A percentile compares a stretch with the other conserved stretches of the same genome.
These are phyloP conservation scores for Mycena latifolia DNA, from an alignment of 768 basidiomycete species.

Conservation along the genomic window DNA sequence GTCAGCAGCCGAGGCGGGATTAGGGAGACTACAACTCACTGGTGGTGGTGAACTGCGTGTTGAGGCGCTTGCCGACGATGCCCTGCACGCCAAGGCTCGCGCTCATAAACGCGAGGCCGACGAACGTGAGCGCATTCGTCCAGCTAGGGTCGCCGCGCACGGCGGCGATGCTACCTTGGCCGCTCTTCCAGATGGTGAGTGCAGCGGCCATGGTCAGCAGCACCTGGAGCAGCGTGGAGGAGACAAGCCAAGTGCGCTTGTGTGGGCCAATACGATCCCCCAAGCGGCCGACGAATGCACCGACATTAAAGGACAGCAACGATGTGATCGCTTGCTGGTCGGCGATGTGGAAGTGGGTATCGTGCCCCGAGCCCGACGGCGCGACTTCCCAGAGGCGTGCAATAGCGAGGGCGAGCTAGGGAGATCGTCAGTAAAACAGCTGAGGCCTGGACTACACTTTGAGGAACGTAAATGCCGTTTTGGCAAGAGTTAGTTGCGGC, in stretches of 20 bases:
- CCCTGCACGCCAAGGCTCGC: slow-evolving; percentile 89
- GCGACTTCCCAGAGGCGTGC: slow-evolving; percentile 79
- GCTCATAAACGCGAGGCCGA: slow-evolving; percentile 83
- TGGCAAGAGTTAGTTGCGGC: background rate
- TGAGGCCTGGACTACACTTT: background rate
- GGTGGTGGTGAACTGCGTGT: slow-evolving; percentile 84
- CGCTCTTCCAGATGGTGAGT: slow-evolving; percentile 78
- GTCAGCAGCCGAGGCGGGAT: background rate
- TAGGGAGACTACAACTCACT: slow-evolving; percentile 56
- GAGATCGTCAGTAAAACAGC: background rate
- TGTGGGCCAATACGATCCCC: slow-evolving; percentile 85
- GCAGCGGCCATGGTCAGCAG: slow-evolving; percentile 82
- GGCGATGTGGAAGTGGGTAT: slow-evolving; percentile 77
- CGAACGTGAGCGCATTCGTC: slow-evolving; percentile 75
- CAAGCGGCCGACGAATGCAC: slow-evolving; percentile 84
- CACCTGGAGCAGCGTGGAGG: slow-evolving; percentile 80
- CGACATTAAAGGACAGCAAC: slow-evolving; percentile 80
- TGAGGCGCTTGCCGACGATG: slow-evolving; percentile 84
- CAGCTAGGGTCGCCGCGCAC: slow-evolving; percentile 76
- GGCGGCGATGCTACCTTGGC: slow-evolving; percentile 65
- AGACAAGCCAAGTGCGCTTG: slow-evolving; percentile 80
- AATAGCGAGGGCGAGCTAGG: slow-evolving; percentile 81
- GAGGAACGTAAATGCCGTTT: background rate
- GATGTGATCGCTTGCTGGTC: slow-evolving; percentile 90
- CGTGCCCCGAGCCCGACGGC: slow-evolving; percentile 53